Conservation (phyloP, 768 basidiomycete genomes). For the Russula sp. region DNA sequence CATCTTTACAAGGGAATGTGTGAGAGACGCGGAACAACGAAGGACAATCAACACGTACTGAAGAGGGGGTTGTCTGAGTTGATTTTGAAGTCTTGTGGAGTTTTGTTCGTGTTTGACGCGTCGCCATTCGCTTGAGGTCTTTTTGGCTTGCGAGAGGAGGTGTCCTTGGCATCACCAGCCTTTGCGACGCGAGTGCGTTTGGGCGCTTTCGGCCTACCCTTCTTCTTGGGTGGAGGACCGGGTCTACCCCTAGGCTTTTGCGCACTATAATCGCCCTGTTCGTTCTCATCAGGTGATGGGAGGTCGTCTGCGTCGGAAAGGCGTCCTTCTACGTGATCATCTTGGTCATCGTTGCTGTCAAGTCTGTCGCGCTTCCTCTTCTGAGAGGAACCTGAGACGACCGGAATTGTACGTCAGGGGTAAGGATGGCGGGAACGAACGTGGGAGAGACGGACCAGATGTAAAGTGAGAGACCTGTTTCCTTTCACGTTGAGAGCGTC, state of each 20-base stretch:
- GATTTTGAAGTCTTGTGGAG: slow-evolving; percentile 76
- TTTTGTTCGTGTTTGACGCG: slow-evolving; percentile 60
- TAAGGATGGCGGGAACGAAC: background rate
- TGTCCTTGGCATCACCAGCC: slow-evolving; percentile 45
- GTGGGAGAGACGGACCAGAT: slow-evolving; percentile 44
- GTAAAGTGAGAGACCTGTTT: slow-evolving; percentile 58
- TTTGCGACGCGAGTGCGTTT: slow-evolving; percentile 31
- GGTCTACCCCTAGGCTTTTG: slow-evolving; percentile 16
- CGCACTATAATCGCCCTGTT: slow-evolving; percentile 30
- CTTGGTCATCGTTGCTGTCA: slow-evolving; percentile 39
- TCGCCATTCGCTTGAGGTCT: slow-evolving; percentile 36
- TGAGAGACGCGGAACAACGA: background rate
- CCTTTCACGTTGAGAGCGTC: slow-evolving; percentile 66
- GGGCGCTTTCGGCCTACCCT: slow-evolving; percentile 34
- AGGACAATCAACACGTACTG: slow-evolving; percentile 55
- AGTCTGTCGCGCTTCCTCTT: slow-evolving; percentile 46
- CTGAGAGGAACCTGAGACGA: slow-evolving; percentile 30
- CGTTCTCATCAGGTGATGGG: slow-evolving; percentile 30
- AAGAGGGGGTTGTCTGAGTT: slow-evolving; percentile 82
- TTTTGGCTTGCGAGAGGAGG: slow-evolving; percentile 36
- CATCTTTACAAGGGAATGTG: slow-evolving; percentile 52
- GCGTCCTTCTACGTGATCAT: slow-evolving; percentile 31
- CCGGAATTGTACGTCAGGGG: slow-evolving; percentile 1
- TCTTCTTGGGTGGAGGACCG: slow-evolving; percentile 14
- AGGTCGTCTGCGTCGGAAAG: slow-evolving; percentile 33